A percentile compares a stretch with the other conserved stretches of the same genome.
Evolutionary conservation across 2,329 filamentous ascomycete species (phyloP).

Genomic region (Rhexocercosporidium sp.): DNA sequence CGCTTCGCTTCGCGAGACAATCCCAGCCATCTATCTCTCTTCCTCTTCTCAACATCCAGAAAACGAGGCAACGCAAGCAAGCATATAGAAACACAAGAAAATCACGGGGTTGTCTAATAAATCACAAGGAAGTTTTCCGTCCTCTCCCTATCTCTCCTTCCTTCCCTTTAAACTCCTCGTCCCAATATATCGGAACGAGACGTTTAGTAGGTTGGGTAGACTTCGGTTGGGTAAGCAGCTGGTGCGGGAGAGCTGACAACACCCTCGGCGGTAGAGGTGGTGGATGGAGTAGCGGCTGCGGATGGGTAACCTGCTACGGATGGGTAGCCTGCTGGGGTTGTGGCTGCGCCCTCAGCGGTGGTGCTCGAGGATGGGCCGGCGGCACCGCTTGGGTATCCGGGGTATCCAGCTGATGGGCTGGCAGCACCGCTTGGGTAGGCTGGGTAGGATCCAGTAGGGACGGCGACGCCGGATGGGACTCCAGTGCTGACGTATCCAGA

Average conservation of each 20-base stretch:
- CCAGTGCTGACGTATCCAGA: slow-evolving; percentile 36
- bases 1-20: neutral
- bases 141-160: neutral
- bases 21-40: neutral
- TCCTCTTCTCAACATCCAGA: neutral
- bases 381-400: neutral
- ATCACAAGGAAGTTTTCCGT: neutral
- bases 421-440: neutral
- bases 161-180: neutral
- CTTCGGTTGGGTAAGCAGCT: neutral
- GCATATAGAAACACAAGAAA: slow-evolving; percentile 6
- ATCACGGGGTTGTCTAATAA: neutral
- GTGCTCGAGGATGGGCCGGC: neutral
- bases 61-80: neutral
- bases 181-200: neutral
- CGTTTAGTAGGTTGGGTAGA: slow-evolving; percentile 7
- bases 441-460: slow-evolving; percentile 20
- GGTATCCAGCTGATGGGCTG: neutral
- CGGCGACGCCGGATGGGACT: slow-evolving; percentile 30
- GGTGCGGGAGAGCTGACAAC: neutral
- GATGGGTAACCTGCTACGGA: neutral
- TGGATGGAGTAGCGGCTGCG: neutral
- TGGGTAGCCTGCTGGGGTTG: neutral
- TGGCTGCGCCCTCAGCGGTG: neutral
- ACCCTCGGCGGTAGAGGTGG: neutral